Conservation (phyloP, 2,329 filamentous ascomycete species). For the Colletotrichum camelliae region DNA sequence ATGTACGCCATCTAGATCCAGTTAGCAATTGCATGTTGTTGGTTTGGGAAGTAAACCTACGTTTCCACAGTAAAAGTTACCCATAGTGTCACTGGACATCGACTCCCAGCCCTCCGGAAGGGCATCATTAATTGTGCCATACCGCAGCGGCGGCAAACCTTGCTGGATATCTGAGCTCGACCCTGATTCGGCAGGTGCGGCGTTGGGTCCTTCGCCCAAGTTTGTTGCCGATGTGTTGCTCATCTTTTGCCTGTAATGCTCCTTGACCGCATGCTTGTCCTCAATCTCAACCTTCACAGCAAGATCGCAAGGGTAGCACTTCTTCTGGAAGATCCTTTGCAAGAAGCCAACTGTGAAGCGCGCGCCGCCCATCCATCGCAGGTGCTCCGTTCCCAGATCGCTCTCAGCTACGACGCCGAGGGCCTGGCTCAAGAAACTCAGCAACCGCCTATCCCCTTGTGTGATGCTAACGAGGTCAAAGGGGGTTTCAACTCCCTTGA, state of each 20-base stretch:
- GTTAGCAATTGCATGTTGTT: conserved; percentile 8
- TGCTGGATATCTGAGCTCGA: conserved; percentile 34
- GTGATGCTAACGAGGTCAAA: conserved; percentile 89
- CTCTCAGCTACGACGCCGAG: conserved; percentile 89
- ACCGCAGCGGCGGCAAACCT: conserved; percentile 75
- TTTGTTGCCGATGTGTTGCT: conserved; percentile 35
- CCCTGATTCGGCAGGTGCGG: background rate
- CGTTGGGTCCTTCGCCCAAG: conserved; percentile 26
- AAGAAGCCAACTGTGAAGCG: conserved; percentile 88
- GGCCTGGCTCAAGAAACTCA: conserved; percentile 91
- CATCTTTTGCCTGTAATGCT: conserved; percentile 67
- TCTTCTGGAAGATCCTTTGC: conserved; percentile 76
- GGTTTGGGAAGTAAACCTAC: conserved; percentile 46
- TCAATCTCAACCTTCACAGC: conserved; percentile 83
- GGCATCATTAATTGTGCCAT: conserved; percentile 79
- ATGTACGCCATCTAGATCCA: conserved; percentile 79
- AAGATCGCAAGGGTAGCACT: conserved; percentile 86
- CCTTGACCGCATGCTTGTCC: conserved; percentile 75
- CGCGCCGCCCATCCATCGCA: conserved; percentile 90
- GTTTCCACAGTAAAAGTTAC: conserved; percentile 94
- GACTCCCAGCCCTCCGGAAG: conserved; percentile 80
- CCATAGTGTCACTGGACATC: conserved; percentile 76
- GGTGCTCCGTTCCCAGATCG: conserved; percentile 86
- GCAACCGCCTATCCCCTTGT: conserved; percentile 73
- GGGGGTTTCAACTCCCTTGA: conserved; percentile 86